Conservation (phyloP, 257 asterid genomes). For the Datura wrightii region DNA sequence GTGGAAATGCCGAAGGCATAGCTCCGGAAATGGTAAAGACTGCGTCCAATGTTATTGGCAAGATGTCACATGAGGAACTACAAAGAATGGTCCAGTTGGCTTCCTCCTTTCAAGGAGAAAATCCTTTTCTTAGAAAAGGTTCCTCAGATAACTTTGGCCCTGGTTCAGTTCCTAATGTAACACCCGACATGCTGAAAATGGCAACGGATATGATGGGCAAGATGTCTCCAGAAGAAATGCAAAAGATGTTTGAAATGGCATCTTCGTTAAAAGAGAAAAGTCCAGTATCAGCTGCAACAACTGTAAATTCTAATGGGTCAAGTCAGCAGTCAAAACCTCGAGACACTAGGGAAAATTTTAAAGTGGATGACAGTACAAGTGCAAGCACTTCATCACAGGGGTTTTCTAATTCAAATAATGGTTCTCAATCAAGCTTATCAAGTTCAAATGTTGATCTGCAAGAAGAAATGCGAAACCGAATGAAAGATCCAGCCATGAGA, state of each 20-base stretch:
- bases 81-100: constrained; percentile 77
- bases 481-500: constrained; percentile 97
- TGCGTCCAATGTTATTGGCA: constrained; percentile 70
- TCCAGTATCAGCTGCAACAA: constrained; percentile 49
- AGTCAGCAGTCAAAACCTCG: constrained; percentile 41
- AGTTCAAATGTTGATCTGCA: constrained; percentile 73
- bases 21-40: constrained; percentile 90
- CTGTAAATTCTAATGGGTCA: constrained; percentile 45
- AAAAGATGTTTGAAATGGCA: constrained; percentile 77
- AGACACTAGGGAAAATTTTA: constrained; percentile 42
- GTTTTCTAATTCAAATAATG: constrained; percentile 41
- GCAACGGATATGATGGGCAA: constrained; percentile 87
- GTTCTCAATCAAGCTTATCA: constrained; percentile 54
- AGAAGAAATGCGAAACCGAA: constrained; percentile 92
- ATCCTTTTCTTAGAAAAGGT: constrained; percentile 50
- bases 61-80: constrained; percentile 94
- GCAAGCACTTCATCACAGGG: constrained; percentile 58
- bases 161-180: constrained; percentile 55
- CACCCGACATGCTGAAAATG: constrained; percentile 90
- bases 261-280: constrained; percentile 72
- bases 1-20: constrained; percentile 74
- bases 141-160: constrained; percentile 47
- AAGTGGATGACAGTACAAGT: constrained; percentile 43
- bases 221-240: constrained; percentile 84
- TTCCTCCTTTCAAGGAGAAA: constrained; percentile 73